phyloP scores from a whole-genome alignment of 345 rosid species.

The Noccaea bulbosa region DNA sequence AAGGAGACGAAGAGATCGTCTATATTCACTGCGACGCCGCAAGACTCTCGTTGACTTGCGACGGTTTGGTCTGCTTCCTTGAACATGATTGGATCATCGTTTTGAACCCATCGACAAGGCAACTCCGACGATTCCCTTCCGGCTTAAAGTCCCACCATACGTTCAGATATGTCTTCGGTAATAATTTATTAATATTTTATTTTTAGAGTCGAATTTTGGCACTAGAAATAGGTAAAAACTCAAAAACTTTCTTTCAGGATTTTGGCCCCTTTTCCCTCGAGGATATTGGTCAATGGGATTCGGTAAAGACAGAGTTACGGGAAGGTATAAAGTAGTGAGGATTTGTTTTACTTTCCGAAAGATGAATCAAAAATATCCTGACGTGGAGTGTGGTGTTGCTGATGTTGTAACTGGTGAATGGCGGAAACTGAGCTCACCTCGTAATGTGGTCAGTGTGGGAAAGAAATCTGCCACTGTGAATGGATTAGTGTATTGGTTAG shows the following conservation, averaged over 20 bases:
- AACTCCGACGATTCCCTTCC: constrained; percentile 7
- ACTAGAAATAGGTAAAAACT: background rate
- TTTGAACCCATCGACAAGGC: constrained; percentile 10
- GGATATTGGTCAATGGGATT: constrained; percentile 6
- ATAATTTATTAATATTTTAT: background rate
- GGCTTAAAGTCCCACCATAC: background rate
- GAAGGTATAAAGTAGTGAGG: constrained; percentile 14
- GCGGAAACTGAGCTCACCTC: background rate
- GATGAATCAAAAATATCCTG: background rate
- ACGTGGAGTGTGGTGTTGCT: background rate
- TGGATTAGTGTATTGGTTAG: constrained; percentile 14
- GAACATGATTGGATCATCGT: constrained; percentile 4
- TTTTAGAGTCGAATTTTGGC: background rate
- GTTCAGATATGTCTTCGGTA: background rate
- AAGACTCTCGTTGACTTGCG: background rate
- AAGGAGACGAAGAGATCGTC: constrained; percentile 10
- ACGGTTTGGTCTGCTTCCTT: constrained; percentile 2
- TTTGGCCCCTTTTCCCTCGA: background rate
- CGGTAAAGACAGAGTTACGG: constrained; percentile 20
- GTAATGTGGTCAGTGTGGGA: background rate
- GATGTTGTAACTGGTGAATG: constrained; percentile 17
- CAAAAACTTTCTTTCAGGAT: background rate
- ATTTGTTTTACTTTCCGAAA: background rate
- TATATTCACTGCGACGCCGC: constrained; percentile 16
- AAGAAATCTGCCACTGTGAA: background rate